These are phyloP conservation scores for Saururus chinensis DNA, from an alignment of 164 flowering plant species.

Conservation along the genomic window DNA sequence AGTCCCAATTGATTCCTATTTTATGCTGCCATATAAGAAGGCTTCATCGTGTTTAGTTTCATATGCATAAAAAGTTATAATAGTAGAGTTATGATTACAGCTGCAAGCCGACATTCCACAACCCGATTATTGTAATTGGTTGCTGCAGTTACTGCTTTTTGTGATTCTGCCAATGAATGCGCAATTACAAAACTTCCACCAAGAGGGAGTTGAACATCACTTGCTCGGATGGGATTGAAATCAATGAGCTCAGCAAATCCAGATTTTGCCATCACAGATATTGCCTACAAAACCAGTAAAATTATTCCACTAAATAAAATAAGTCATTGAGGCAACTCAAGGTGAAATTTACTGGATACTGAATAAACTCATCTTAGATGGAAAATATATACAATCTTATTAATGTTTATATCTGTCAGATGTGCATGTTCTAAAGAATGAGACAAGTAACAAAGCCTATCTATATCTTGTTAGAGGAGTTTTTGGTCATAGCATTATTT, in stretches of 20 bases:
- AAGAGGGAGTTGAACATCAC: constrained; percentile 93
- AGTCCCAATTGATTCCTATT: neutral
- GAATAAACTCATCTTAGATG: too few relatives aligned
- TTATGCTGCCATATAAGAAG: neutral
- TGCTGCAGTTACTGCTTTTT: constrained; percentile 97
- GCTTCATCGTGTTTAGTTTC: neutral
- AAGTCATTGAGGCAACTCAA: neutral
- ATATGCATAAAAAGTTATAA: neutral
- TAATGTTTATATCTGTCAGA: too few relatives aligned
- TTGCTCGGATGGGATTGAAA: constrained; percentile 90
- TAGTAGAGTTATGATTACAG: constrained; percentile 41
- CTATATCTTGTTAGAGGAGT: too few relatives aligned
- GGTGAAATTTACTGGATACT: too few relatives aligned
- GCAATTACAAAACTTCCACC: constrained; percentile 92
- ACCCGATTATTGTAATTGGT: constrained; percentile 95
- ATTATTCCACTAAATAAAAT: neutral
- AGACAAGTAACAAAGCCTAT: too few relatives aligned
- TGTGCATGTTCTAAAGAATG: too few relatives aligned
- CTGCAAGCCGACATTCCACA: constrained; percentile 89
- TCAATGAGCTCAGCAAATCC: constrained; percentile 96
- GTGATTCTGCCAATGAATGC: constrained; percentile 90
- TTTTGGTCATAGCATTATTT: too few relatives aligned
- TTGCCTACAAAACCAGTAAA: constrained; percentile 45
- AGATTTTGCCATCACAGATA: constrained; percentile 89
- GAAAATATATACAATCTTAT: too few relatives aligned